Base-by-base conservation (phyloP, 345 rosid genomes). In the Passiflora organensis region DNA sequence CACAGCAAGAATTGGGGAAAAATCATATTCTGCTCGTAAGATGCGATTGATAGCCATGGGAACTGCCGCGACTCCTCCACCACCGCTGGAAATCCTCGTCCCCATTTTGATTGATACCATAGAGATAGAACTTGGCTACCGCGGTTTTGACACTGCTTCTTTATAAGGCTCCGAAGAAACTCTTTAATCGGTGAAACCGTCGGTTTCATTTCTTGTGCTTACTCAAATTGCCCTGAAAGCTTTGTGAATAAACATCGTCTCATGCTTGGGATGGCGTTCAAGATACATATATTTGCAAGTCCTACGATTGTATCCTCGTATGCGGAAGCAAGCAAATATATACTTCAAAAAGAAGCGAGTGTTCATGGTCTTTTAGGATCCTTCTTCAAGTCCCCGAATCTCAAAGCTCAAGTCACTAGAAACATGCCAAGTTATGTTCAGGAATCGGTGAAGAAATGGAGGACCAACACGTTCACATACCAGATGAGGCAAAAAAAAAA, bases 281-380 rank as follows among this genome's bases (percentile, higher is more conserved):
- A 83, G 83, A 86, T 97, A 10, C 99, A 94, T 70, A 80, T 94
- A 60, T 94, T 89, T 73, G 97, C 97, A 17, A 80, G 78, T 39
- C 82, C 82, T 14, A 83, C 89, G 1, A 82, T 94, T 1, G 86
- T 94, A 15, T 93, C 99, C 32, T 89, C 95, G 53, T 97, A 94
- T 69, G 87, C 86, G 59, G 96, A 85, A 66, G 89, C 89, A 69
- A 94, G 80, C 72, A 83, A 70, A 63, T 59, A 80, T 37, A 84
- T 94, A 57, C 82, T 94, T 11, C 99, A 86, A 47, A 86, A 95
- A 64, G 97, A 86, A 64, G 71, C 91, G 13, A 83, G 89, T 72
- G 80, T 89, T 53, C 99, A 94, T 78, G 97, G 97, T 28, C 76
- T 90, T n/a, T 65, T 88, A 1, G 94, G 86, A 10, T 66, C 94